Base-by-base conservation (phyloP, 1,284 basidiomycete genomes). In the Puccinia novopanici region DNA sequence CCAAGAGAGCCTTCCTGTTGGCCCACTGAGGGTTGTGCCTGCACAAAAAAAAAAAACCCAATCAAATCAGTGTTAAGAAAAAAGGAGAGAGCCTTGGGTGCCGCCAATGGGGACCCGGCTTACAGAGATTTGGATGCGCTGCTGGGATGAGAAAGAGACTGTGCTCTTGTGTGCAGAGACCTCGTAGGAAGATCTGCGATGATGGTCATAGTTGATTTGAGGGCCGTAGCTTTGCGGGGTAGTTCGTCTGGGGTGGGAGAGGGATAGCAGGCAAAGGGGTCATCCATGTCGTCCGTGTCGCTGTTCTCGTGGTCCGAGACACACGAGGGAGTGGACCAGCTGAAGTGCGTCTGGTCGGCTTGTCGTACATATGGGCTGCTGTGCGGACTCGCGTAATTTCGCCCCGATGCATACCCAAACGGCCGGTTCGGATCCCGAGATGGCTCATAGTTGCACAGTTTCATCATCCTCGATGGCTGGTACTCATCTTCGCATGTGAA, bases 251-350 rank as follows among this genome's bases (percentile, higher is more conserved):
- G 48, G 63, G 22, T 40, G 37, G 22, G 65, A 55, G 13, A 37
- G 22, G 75, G 75, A 37, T 77, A 67, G 63, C 75, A 48, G 30
- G 75, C 75, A 70, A 77, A 77, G 6, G 75, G 75, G 57, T 77
- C 75, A 68, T 77, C 75, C 61, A 40, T 67, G 37, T 77, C 75
- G 17, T 57, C 72, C 4, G 19, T 19, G 22, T 77, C 75, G 27
- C 37, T 68, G 6, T n/a, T 55, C n/a, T 72, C 70, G 27, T 54
- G 30, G 4, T 67, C 61, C 8, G 75, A 77, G 48, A 57, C 30
- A 54, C 45, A 40, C 1, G 75, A 55, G 27, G 37, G 37, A 42
- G 65, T 54, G 8, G 75, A 50, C 27, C 45, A 61, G 17, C 57
- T 65, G 74, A 34, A 63, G 45, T 65, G 30, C 34, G 24, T 63